A percentile compares a stretch with the other conserved stretches of the same genome.
phyloP scores from a whole-genome alignment of 257 asterid genomes.

The Agastache rugosa region DNA sequence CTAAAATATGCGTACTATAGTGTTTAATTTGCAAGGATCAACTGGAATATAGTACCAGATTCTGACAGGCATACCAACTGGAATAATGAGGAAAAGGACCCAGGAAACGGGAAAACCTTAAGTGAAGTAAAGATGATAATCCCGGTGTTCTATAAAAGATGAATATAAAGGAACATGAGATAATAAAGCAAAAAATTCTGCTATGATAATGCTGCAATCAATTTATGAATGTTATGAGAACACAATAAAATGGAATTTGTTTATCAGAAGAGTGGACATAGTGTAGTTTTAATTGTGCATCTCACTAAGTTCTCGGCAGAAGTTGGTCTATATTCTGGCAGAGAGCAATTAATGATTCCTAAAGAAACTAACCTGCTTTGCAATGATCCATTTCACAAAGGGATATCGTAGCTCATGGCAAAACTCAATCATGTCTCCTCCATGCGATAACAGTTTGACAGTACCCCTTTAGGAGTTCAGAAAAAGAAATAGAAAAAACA shows the following conservation, averaged over 20 bases:
- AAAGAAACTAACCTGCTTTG: slow-evolving; percentile 65
- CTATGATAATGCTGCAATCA: not conserved
- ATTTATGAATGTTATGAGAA: not conserved
- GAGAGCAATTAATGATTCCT: slow-evolving; percentile 10
- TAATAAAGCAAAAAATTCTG: slow-evolving; percentile 8
- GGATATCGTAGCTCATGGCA: slow-evolving; percentile 91
- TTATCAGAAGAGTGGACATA: slow-evolving; percentile 12
- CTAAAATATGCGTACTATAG: not conserved
- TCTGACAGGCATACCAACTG: not conserved
- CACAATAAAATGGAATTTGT: not conserved
- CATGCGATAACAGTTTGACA: slow-evolving; percentile 81
- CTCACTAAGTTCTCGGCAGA: slow-evolving; percentile 7
- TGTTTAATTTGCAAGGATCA: not conserved
- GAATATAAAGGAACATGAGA: slow-evolving; percentile 15
- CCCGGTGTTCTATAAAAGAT: not conserved
- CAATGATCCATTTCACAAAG: slow-evolving; percentile 75
- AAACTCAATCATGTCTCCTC: slow-evolving; percentile 95
- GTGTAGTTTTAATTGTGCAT: slow-evolving; percentile 11
- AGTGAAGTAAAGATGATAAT: not conserved
- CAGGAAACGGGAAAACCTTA: not conserved
- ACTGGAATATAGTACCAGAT: not conserved
- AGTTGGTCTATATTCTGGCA: slow-evolving; percentile 3
- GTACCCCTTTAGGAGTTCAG: slow-evolving; percentile 53
- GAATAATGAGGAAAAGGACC: not conserved
- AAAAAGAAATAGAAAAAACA: slow-evolving; percentile 20